These are phyloP conservation scores for Cryptococcus sp. DNA, from an alignment of 1,284 basidiomycete genomes.

Conservation along the genomic window DNA sequence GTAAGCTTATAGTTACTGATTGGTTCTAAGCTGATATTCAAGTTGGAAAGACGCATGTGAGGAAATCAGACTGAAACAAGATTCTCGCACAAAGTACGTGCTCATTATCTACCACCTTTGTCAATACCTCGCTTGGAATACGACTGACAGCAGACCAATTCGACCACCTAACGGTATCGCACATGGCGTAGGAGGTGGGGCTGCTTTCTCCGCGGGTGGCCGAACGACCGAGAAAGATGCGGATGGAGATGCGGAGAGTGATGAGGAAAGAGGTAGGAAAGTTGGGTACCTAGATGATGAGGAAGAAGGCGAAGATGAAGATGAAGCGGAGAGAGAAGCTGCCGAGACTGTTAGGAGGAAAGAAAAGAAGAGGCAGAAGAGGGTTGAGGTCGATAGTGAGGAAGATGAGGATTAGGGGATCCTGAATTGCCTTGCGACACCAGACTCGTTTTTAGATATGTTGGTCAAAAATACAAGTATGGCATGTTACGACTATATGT, in stretches of 20 bases:
- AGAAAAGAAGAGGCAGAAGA: conserved; percentile 4
- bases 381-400: conserved; percentile 8
- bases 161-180: conserved; percentile 19
- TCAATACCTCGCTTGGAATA: neutral
- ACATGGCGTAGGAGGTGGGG: conserved; percentile 26
- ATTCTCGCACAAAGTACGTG: conserved; percentile 27
- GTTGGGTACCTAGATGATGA: conserved; percentile 6
- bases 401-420: conserved; percentile 14
- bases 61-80: conserved; percentile 34
- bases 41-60: conserved; percentile 48
- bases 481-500: conserved; percentile 3
- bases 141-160: conserved; percentile 12
- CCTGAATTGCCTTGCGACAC: no score
- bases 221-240: conserved; percentile 55
- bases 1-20: conserved; percentile 16
- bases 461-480: neutral
- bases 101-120: conserved; percentile 1
- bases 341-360: neutral
- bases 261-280: conserved; percentile 2
- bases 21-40: conserved; percentile 10
- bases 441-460: no score
- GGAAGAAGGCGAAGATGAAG: conserved; percentile 25
- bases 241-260: conserved; percentile 49
- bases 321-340: conserved; percentile 6
- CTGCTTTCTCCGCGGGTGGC: conserved; percentile 2